Conservation (phyloP, 495 filamentous ascomycete genomes). For the Usnea hakonensis region DNA sequence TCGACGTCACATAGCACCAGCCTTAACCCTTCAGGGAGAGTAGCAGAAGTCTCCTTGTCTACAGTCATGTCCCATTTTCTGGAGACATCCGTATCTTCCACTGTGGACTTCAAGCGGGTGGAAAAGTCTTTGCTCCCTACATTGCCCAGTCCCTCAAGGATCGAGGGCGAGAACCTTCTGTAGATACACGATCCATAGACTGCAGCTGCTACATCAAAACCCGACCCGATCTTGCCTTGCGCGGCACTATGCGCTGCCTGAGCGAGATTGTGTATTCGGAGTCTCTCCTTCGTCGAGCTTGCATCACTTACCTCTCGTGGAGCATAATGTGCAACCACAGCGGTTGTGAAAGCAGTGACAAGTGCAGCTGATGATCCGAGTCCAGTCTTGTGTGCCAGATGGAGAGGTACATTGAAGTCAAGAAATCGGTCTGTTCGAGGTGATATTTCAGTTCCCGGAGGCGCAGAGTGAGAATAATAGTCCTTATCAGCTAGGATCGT, state of each 20-base stretch:
- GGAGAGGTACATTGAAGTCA: constrained; percentile 67
- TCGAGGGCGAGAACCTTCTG: constrained; percentile 75
- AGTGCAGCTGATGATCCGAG: constrained; percentile 92
- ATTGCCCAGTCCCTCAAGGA: constrained; percentile 60
- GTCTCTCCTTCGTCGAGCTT: constrained; percentile 28
- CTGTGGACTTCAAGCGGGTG: constrained; percentile 50
- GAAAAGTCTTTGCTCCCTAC: constrained; percentile 58
- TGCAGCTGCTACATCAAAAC: constrained; percentile 93
- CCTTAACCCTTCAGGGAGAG: constrained; percentile 56
- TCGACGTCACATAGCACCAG: constrained; percentile 93
- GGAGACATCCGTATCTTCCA: constrained; percentile 48
- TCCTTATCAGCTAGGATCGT: constrained; percentile 91
- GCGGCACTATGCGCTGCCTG: constrained; percentile 92
- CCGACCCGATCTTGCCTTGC: constrained; percentile 91
- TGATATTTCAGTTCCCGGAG: constrained; percentile 28
- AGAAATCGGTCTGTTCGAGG: constrained; percentile 51
- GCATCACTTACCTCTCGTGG: constrained; percentile 50
- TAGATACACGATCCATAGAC: constrained; percentile 88
- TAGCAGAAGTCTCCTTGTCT: constrained; percentile 48
- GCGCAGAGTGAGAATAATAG: constrained; percentile 78
- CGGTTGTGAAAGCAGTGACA: constrained; percentile 77
- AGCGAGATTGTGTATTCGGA: constrained; percentile 77
- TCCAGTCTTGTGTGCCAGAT: constrained; percentile 86
- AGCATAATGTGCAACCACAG: constrained; percentile 72
- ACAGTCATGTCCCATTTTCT: constrained; percentile 73